These are phyloP conservation scores for Mycogone perniciosa DNA, from an alignment of 2,329 filamentous ascomycete genomes.

Conservation along the genomic window DNA sequence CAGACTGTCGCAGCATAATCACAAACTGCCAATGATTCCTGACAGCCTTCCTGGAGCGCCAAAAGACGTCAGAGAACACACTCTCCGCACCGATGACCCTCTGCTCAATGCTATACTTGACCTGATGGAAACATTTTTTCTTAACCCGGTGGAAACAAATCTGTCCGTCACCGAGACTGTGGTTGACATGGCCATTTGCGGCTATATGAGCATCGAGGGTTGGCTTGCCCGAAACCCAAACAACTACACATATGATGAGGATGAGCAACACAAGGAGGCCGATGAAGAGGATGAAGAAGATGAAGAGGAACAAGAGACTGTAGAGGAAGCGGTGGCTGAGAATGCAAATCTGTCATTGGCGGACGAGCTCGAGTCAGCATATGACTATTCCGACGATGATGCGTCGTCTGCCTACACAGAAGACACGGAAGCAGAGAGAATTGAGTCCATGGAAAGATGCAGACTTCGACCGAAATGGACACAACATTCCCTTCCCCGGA, in stretches of 20 bases:
- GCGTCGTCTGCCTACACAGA: conserved; percentile 1
- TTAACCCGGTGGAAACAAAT: conserved; percentile 88
- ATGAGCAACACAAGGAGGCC: conserved; percentile 18
- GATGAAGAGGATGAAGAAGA: conserved; percentile 12
- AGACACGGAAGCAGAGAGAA: conserved; percentile 27
- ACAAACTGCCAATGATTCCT: conserved; percentile 49
- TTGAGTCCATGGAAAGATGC: conserved; percentile 44
- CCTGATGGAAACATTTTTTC: conserved; percentile 72
- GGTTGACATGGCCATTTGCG: conserved; percentile 75
- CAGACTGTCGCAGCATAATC: conserved; percentile 49
- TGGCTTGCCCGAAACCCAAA: conserved; percentile 77
- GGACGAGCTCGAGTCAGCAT: conserved; percentile 5
- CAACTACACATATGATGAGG: conserved; percentile 44
- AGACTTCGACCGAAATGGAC: conserved; percentile 49
- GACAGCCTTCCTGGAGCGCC: conserved; percentile 54
- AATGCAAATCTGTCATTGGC: conserved; percentile 2
- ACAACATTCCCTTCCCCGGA: conserved; percentile 41
- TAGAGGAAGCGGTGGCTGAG: conserved; percentile 6
- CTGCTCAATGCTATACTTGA: conserved; percentile 61
- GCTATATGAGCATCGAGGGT: conserved; percentile 78
- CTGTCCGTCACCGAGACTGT: conserved; percentile 79
- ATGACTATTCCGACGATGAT: neutral
- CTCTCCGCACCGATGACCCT: conserved; percentile 55
- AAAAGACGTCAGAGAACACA: conserved; percentile 54
- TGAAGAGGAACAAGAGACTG: conserved; percentile 3